phyloP scores from a whole-genome alignment of 371 early-diverging fungal genomes.

The Circinella minor region DNA sequence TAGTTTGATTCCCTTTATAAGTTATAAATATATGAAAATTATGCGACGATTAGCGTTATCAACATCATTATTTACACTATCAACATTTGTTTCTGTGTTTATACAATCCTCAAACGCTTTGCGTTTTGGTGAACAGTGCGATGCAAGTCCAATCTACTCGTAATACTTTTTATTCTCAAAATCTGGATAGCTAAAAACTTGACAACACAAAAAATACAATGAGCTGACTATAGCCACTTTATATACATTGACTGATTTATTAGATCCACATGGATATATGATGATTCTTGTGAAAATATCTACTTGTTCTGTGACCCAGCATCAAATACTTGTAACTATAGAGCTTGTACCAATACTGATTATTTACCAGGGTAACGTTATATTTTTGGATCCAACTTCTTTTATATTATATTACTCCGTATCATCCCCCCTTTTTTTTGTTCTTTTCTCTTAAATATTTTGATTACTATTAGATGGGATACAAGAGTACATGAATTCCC shows the following conservation, averaged over 20 bases:
- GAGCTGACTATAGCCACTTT: not conserved
- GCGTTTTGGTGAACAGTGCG: slow-evolving; percentile 36
- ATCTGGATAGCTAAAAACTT: not conserved
- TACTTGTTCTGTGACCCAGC: slow-evolving; percentile 42
- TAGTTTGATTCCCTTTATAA: too few relatives aligned
- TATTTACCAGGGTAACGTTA: slow-evolving; percentile 40
- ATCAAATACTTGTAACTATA: slow-evolving; percentile 43
- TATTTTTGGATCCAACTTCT: too few relatives aligned
- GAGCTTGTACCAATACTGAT: slow-evolving; percentile 48
- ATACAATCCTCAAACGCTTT: slow-evolving; percentile 19
- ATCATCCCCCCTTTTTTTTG: not conserved
- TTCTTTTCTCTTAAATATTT: not conserved
- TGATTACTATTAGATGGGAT: slow-evolving; percentile 35
- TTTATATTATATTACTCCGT: not conserved
- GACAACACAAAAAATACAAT: not conserved
- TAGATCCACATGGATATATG: slow-evolving; percentile 40
- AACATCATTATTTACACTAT: not conserved
- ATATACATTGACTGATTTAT: not conserved
- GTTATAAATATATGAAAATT: not conserved
- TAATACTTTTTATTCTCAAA: slow-evolving; percentile 12
- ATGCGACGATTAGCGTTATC: not conserved
- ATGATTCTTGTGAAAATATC: slow-evolving; percentile 44
- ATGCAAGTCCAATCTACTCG: slow-evolving; percentile 39
- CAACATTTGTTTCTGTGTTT: slow-evolving; percentile 3
- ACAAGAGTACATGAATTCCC: slow-evolving; percentile 31